Base-by-base conservation (phyloP, 106 monocot species). In the Dioscorea dumetorum region DNA sequence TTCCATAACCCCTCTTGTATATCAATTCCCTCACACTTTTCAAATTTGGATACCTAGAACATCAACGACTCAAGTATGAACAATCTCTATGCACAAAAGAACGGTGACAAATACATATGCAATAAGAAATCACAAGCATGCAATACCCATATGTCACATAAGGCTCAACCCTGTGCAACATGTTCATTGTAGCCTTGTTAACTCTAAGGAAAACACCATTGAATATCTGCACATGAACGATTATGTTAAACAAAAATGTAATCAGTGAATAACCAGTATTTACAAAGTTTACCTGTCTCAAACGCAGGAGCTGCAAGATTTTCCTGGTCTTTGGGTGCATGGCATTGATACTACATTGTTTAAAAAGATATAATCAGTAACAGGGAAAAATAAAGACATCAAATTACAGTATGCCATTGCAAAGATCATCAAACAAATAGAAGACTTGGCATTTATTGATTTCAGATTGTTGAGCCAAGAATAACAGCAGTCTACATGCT, bases 161-260 rank as follows among this genome's bases (percentile, higher is more conserved):
- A 15, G 85, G 85, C 73, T 86, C 85, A 6, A 81, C 85, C 74
- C 85, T 74, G 11, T 73, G 82, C 57, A 86, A 51, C 85, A 86
- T 86, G 70, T 79, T 82, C 61, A 86, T 69, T 11, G 81, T 81
- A 8, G 85, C 85, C 68, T 85, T 85, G 81, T 85, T 85, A 60
- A 85, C 85, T 70, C 82, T 86, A 16, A 86, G 65, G 22, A 86
- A 86, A 10, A 86, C 85, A 2, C 85, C 81, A 79, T 86, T 86
- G 34, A 86, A 86, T 31, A 86, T 86, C 81, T 86, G 50, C 54
- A 79, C 21, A 61, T 12, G 19, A 20, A 20, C 2, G 13, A 20
- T 24, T 35, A 51, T 18, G 33, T 32, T 24, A 49, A 67, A 50
- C 24, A 23, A 23, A 22, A 18, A 68, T 32, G 12, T 22, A 56